Evolutionary conservation across 306 rosid genomes (phyloP), one percentile per base, ranked within the genome.

Genomic region (Lablab purpureus): DNA sequence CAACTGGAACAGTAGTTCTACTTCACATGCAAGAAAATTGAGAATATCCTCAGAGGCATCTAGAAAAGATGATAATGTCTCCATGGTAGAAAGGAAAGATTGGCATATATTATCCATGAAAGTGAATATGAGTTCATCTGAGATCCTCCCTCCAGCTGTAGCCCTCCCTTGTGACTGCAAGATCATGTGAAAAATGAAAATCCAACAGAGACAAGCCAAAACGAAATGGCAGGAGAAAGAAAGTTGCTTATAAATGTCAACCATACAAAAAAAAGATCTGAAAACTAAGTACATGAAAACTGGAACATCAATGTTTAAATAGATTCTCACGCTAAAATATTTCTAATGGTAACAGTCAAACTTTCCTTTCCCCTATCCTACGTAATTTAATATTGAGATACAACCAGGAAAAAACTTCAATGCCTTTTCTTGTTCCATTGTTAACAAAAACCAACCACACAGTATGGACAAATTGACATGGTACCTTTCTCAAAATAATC

Each of bases 21-120:
- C 85, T 85, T 89, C 96, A 71, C 89, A 88, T 7, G 87, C 82
- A 70, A 95, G 97, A 74, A 90, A 86, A 81, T 80, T 81, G 74
- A 89, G 93, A 76, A 85, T 79, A 78, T 87, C 87, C 70, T 86
- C 85, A 17, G 96, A 84, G 49, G 87, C 89, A 81, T 86, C 87
- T 43, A 80, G 84, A 67, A 75, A 83, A 49, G 88, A 84, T 69
- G 89, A 86, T 74, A 92, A 71, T 58, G 84, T 88, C 86, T 89
- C 92, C 63, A 92, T 78, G 22, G 90, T 89, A 58, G 80, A 77
- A 8, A 77, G 87, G 84, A 95, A 86, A 83, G 92, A 87, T 60
- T 71, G 78, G 81, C 97, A 93, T 77, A 88, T 66, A 76, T 85
- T 80, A 52, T 89, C 93, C 54, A 92, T 84, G 78, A 92, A 91